Percentiles rank a stretch among this genome's conserved stretches.
phyloP scores from a whole-genome alignment of 345 rosid genomes.

The Moricandia arvensis region DNA sequence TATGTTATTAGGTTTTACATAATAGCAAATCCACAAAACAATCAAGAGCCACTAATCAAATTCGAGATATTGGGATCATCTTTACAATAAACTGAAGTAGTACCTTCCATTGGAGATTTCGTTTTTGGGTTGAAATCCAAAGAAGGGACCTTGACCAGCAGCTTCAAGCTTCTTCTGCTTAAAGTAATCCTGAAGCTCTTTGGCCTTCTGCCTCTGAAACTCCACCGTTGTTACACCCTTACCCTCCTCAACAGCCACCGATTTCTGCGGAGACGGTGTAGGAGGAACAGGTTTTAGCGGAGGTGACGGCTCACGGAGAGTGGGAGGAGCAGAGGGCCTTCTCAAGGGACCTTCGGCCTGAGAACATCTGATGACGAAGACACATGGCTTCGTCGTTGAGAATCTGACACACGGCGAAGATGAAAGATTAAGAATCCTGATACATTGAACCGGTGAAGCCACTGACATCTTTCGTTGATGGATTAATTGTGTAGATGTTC shows the following conservation, averaged over 20 bases:
- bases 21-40: background rate
- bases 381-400: conserved; percentile 43
- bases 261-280: conserved; percentile 36
- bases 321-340: conserved; percentile 75
- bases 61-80: background rate
- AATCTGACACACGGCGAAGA: conserved; percentile 44
- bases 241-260: conserved; percentile 38
- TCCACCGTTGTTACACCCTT: conserved; percentile 58
- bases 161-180: conserved; percentile 86
- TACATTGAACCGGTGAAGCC: conserved; percentile 61
- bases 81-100: conserved; percentile 10
- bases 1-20: no score
- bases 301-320: conserved; percentile 48
- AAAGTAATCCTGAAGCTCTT: conserved; percentile 83
- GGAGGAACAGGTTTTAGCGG: conserved; percentile 49
- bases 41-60: background rate
- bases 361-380: conserved; percentile 59
- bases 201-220: conserved; percentile 88
- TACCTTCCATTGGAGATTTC: conserved; percentile 92
- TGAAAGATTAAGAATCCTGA: conserved; percentile 53
- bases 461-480: conserved; percentile 48
- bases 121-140: conserved; percentile 82
- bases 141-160: conserved; percentile 83
- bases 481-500: background rate
- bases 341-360: conserved; percentile 86